Evolutionary conservation across 2,329 filamentous ascomycete species (phyloP), one percentile per base, ranked within the genome.

Genomic region (Diplodia intermedia): DNA sequence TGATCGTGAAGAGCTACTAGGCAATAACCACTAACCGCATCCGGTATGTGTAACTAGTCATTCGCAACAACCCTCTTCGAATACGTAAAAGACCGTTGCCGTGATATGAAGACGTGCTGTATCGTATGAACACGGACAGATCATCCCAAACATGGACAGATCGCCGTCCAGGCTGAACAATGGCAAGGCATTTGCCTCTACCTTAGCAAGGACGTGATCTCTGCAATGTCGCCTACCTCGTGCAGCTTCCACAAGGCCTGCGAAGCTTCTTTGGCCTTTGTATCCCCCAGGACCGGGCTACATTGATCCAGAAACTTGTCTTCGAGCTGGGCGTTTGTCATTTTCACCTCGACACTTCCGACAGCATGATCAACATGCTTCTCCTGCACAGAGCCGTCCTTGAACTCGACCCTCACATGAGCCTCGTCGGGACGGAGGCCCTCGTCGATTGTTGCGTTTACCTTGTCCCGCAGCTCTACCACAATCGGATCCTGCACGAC

Each of bases 231-330:
- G 15, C 57, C 52, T 54, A 71, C 63, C 0, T 71, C 55, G 33
- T 52, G 60, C 20, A 73, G 66, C 12, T 54, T 50, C 52, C 66
- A 67, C 36, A 71, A 71, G 2, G 70, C 68, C 7, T 50, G 31
- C 47, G 70, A 71, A 4, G 79, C 79, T 29, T 71, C 76, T 36
- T 76, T 72, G 0, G 79, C 78, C 40, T 74, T 73, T 1, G 75
- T 71, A 3, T 74, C 65, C 0, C 82, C 83, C n/a, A 86, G 71
- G 23, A 84, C 78, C 2, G 75, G 71, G 5, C 73, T 70, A 40
- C 79, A 81, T 70, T 86, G 84, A 69, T 84, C 82, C 26, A 82
- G 68, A 63, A 86, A 86, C 72, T 86, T 87, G 60, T 76, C 79
- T 67, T 79, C 76, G 40, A 86, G 71, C 68, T 84, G 79, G 1